Evolutionary conservation across 108 stramenopile species (phyloP), one percentile per base, ranked within the genome.

Genomic region (Skeletonema tropicum): DNA sequence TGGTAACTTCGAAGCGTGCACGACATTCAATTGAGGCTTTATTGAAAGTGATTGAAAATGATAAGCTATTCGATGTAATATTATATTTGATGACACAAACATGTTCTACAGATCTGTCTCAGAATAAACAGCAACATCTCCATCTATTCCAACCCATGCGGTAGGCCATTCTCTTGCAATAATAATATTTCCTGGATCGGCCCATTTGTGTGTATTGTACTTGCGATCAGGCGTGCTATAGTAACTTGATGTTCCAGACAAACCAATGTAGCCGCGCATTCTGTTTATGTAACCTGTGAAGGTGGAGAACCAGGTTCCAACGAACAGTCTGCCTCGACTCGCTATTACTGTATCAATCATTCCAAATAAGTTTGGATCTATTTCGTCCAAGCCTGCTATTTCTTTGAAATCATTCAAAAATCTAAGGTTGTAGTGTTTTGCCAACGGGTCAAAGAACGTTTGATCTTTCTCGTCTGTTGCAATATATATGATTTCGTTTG

Each of bases 291-390:
- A 98, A 35, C 96, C 97, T 17, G 94, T 86, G 81, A 98, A 98
- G 17, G 97, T 98, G 38, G 87, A 89, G 60, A 94, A 96, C 85
- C 88, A 98, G 6, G 96, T 97, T 32, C 97, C 97, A 6, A 90
- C 88, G 84, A 97, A 98, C 1, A 85, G 73, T 57, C 94, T 73
- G 11, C 90, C 97, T 69, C 94, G 82, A 77, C 91, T 89, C 8
- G 96, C 91, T 14, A 98, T 84, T 74, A 97, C 88, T 5, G 90
- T 88, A 68, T 98, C 97, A 60, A 98, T 91, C 96, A 98, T 98
- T 31, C 97, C 96, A 25, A 89, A 81, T 68, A 84, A 94, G 69
- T 96, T 96, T 7, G 92, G 87, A 75, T 98, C 93, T 45, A 97
- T 64, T 30, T 77, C 83, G 10, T 71, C 75, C 63, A 97, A 67